Evolutionary conservation across 2,329 filamentous ascomycete genomes (phyloP).

Genomic region (Nannizziopsis barbatae): DNA sequence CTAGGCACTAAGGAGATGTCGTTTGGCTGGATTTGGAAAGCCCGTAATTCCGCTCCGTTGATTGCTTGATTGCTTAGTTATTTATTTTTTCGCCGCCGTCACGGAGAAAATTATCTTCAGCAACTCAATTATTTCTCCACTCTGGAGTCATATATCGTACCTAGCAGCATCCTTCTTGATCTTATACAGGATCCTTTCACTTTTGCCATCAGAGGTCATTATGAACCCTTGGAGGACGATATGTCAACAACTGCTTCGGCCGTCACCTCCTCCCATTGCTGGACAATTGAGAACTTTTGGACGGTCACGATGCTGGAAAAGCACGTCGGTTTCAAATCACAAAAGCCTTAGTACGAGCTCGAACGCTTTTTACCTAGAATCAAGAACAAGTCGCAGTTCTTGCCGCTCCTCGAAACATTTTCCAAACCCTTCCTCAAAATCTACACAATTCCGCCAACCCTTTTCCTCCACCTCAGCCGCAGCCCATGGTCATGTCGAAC

Average conservation of each 20-base stretch:
- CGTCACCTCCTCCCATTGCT: neutral
- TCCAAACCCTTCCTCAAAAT: neutral
- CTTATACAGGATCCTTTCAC: neutral
- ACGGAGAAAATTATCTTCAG: neutral
- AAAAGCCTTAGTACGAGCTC: neutral
- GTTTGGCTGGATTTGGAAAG: neutral
- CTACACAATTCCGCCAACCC: slow-evolving; percentile 5
- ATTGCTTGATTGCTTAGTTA: neutral
- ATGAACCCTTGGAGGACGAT: slow-evolving; percentile 9
- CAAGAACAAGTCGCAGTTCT: neutral
- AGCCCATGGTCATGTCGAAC: slow-evolving; percentile 66
- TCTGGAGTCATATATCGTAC: neutral
- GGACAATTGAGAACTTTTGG: slow-evolving; percentile 2
- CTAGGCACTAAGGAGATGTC: neutral
- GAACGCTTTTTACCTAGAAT: neutral
- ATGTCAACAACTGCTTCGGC: slow-evolving; percentile 8
- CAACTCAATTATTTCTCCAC: neutral
- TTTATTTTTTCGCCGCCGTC: neutral
- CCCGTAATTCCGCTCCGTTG: slow-evolving; percentile 3
- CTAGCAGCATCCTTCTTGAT: neutral
- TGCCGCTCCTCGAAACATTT: neutral
- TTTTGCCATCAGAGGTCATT: too few species aligned
- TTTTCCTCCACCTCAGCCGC: slow-evolving; percentile 39
- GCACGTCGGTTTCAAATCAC: neutral
- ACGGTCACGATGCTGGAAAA: slow-evolving; percentile 6